phyloP scores from a whole-genome alignment of 1,284 basidiomycete genomes.

The Ustilago nuda region DNA sequence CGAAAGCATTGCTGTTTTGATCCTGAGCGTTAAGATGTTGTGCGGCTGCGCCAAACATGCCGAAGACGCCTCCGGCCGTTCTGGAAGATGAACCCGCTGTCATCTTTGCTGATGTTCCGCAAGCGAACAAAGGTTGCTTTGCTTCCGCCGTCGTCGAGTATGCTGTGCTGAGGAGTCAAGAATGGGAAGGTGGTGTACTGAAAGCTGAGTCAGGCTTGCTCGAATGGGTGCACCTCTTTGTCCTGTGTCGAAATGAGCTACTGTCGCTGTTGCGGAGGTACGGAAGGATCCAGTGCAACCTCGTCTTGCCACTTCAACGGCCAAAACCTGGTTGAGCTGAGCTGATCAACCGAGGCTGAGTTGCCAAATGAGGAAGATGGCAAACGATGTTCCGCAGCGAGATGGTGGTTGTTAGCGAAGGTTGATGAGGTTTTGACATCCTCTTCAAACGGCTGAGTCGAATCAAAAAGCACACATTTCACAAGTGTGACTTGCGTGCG shows the following conservation, averaged over 20 bases:
- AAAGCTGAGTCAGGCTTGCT: background rate
- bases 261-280: background rate
- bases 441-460: constrained; percentile 1
- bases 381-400: background rate
- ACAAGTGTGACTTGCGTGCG: background rate
- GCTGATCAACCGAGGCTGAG: background rate
- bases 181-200: background rate
- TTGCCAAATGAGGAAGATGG: background rate
- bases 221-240: background rate
- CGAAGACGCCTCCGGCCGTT: constrained; percentile 41
- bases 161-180: too few relatives aligned
- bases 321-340: background rate
- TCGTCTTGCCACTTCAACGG: background rate
- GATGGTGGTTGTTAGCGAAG: background rate
- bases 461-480: constrained; percentile 4
- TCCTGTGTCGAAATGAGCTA: background rate
- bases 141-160: too few relatives aligned
- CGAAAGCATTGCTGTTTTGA: constrained; percentile 13
- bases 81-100: constrained; percentile 31
- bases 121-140: background rate
- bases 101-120: constrained; percentile 15
- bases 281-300: background rate
- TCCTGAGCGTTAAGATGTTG: constrained; percentile 46
- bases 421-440: background rate
- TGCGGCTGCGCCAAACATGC: constrained; percentile 63